Evolutionary conservation across 768 basidiomycete genomes (phyloP).

Genomic region (Calocera cornea): DNA sequence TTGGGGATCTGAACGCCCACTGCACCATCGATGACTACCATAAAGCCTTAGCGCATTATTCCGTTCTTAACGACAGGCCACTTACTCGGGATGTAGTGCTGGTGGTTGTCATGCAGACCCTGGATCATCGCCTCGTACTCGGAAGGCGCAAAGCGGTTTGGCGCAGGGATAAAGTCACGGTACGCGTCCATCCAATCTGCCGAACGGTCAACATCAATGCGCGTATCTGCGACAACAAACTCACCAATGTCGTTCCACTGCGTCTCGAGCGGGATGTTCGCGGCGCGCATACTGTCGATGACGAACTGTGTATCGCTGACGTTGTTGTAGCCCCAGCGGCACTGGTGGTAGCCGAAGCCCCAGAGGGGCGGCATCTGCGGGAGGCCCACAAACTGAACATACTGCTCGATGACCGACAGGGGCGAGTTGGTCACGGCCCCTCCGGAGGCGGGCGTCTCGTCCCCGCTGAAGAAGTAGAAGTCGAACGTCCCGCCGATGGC

Average conservation of each 20-base stretch:
- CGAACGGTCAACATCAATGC: not conserved
- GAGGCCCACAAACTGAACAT: constrained; percentile 49
- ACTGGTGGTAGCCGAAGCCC: constrained; percentile 66
- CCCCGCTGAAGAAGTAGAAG: constrained; percentile 54
- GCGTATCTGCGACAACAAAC: not conserved
- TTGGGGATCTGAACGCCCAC: constrained; percentile 13
- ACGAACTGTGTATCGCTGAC: constrained; percentile 17
- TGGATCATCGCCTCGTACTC: constrained; percentile 21
- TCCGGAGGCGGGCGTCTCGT: constrained; percentile 27
- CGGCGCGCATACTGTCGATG: constrained; percentile 19
- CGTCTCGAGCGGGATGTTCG: constrained; percentile 23
- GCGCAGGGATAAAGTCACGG: constrained; percentile 20
- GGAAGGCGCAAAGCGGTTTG: constrained; percentile 16
- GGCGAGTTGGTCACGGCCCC: constrained; percentile 9
- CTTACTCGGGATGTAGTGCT: constrained; percentile 18
- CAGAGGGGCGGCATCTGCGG: constrained; percentile 62
- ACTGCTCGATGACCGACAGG: constrained; percentile 50
- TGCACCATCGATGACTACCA: constrained; percentile 23
- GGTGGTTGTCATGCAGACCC: constrained; percentile 19
- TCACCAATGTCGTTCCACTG: constrained; percentile 9
- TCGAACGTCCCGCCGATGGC: constrained; percentile 63
- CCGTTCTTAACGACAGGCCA: not conserved
- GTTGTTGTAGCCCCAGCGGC: constrained; percentile 28
- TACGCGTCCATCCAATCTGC: constrained; percentile 12
- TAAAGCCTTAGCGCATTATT: constrained; percentile 2